Evolutionary conservation across 2,329 filamentous ascomycete genomes (phyloP).

Genomic region (Hortaea sp.): DNA sequence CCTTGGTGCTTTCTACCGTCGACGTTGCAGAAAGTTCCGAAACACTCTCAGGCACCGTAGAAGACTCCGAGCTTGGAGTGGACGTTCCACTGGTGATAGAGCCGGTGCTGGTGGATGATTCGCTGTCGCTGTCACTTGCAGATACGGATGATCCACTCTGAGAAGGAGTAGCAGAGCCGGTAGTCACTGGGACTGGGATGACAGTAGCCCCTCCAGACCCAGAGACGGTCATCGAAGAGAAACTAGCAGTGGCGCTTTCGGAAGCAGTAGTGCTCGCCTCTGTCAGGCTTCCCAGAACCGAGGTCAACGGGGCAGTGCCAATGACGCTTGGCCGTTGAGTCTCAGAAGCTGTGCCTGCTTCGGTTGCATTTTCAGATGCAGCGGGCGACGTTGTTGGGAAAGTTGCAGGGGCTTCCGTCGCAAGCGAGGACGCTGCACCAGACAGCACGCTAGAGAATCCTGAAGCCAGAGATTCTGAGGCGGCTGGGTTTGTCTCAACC

Average conservation of each 20-base stretch:
- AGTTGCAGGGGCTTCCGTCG: slow-evolving; percentile 10
- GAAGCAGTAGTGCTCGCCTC: slow-evolving; percentile 3
- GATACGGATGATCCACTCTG: not conserved
- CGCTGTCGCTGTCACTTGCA: not conserved
- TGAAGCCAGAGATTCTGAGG: slow-evolving; percentile 18
- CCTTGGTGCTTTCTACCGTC: not conserved
- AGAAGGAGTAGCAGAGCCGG: not conserved
- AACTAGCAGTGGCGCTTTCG: slow-evolving; percentile 4
- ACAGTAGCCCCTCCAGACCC: slow-evolving; percentile 3
- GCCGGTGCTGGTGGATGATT: not conserved
- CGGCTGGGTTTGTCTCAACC: slow-evolving; percentile 16
- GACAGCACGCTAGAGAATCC: slow-evolving; percentile 22
- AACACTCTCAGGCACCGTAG: not conserved
- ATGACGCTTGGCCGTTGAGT: not conserved
- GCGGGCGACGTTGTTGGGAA: slow-evolving; percentile 2
- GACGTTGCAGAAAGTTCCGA: not conserved
- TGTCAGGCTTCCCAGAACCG: not conserved
- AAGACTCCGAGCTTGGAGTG: not conserved
- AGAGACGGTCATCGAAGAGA: slow-evolving; percentile 8
- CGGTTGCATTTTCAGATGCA: not conserved
- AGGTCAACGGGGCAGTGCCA: slow-evolving; percentile 2
- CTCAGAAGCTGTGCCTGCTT: not conserved
- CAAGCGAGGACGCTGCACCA: slow-evolving; percentile 19
- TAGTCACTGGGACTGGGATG: slow-evolving; percentile 5
- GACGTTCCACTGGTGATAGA: not conserved